phyloP scores from a whole-genome alignment of 2,329 filamentous ascomycete genomes.

The Aspergillus persii region DNA sequence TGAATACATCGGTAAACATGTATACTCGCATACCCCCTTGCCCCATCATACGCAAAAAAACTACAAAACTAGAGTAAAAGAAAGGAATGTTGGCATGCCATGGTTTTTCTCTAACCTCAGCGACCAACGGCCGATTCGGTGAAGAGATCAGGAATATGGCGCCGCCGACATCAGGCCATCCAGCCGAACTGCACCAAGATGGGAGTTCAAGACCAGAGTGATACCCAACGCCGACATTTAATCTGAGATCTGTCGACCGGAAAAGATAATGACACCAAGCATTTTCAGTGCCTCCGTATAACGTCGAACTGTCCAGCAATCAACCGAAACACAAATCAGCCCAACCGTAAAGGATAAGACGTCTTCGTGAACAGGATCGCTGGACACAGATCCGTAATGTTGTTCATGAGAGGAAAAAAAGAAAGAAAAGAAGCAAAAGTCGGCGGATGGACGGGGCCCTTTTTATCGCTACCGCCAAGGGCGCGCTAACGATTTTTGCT shows the following conservation, averaged over 20 bases:
- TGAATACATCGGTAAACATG: background rate
- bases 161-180: conserved; percentile 55
- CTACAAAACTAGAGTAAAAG: conserved; percentile 8
- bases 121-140: conserved; percentile 77
- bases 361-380: conserved; percentile 62
- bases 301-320: conserved; percentile 85
- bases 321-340: conserved; percentile 65
- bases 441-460: conserved; percentile 17
- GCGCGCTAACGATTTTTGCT: conserved; percentile 15
- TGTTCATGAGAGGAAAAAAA: conserved; percentile 42
- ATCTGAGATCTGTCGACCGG: conserved; percentile 96
- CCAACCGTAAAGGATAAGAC: conserved; percentile 31
- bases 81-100: conserved; percentile 65
- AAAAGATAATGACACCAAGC: conserved; percentile 68
- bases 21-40: background rate
- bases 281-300: conserved; percentile 71
- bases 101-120: conserved; percentile 91
- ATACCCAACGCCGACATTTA: conserved; percentile 56
- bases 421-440: conserved; percentile 34
- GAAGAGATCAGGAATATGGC: conserved; percentile 89
- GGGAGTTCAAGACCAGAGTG: conserved; percentile 64
- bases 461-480: conserved; percentile 32
- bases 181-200: conserved; percentile 64
- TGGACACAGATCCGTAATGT: conserved; percentile 77
- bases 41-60: conserved; percentile 1